These are phyloP conservation scores for Schizopora paradoxa DNA, from an alignment of 1,284 basidiomycete species.

Conservation along the genomic window DNA sequence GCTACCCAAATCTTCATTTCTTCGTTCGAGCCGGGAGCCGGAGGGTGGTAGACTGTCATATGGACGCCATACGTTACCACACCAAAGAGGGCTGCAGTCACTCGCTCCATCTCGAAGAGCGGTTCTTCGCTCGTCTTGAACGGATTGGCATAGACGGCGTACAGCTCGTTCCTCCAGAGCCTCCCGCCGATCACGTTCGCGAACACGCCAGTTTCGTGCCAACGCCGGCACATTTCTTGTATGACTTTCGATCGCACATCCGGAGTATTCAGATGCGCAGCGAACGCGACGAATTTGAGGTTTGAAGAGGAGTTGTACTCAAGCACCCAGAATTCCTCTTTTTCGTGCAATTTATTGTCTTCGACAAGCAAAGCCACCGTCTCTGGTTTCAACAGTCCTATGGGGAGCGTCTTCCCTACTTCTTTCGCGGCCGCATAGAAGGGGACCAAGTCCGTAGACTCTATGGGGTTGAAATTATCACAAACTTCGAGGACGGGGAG, in stretches of 20 bases:
- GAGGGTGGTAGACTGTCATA: constrained; percentile 63
- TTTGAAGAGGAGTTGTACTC: constrained; percentile 31
- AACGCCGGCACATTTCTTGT: constrained; percentile 58
- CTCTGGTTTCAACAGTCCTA: constrained; percentile 59
- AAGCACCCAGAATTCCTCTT: constrained; percentile 33
- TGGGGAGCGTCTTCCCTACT: too few relatives aligned
- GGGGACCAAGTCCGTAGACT: constrained; percentile 34
- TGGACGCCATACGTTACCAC: constrained; percentile 88
- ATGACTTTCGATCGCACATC: constrained; percentile 54
- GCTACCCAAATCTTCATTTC: constrained; percentile 81
- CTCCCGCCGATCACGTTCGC: constrained; percentile 60
- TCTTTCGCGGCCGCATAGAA: constrained; percentile 50
- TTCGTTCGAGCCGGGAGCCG: constrained; percentile 36
- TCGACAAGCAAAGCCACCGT: constrained; percentile 47
- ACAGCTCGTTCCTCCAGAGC: constrained; percentile 83
- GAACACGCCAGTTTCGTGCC: constrained; percentile 62
- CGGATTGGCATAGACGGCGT: constrained; percentile 74
- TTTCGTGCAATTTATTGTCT: constrained; percentile 39
- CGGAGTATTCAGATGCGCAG: constrained; percentile 44
- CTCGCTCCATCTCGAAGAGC: constrained; percentile 85
- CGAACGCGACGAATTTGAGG: constrained; percentile 44
- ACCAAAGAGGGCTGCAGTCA: constrained; percentile 86
- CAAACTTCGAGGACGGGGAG: constrained; percentile 56
- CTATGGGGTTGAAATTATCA: constrained; percentile 48
- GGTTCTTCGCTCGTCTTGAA: constrained; percentile 56